Base-by-base conservation (phyloP, 805 yeast species). In the Clavispora carvajalis region DNA sequence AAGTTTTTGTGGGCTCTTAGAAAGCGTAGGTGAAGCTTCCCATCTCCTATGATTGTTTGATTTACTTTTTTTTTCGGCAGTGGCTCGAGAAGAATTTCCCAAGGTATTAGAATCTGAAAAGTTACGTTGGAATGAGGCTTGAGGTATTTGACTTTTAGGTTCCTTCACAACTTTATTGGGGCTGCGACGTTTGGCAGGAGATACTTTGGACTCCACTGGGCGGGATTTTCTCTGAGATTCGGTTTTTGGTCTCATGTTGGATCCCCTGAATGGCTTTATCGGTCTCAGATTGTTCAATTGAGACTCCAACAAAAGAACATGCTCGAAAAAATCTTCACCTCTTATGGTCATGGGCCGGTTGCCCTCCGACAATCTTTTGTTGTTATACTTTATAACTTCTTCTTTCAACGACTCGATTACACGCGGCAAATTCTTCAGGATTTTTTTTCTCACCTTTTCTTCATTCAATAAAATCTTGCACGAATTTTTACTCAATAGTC, bases 401-500 rank as follows among this genome's bases (percentile, higher is more conserved):
- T 46, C 31, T 44, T 73, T 74, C 36, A 91, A 60, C 1, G 69
- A 74, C 4, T 65, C 60, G 8, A 86, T 62, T 0, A 84, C 68
- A 26, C 69, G 66, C 0, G 98, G 98, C 49, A 86, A 65, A 49
- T 76, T 75, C 53, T 79, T 78, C n/a, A 76, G 63, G 7, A 90
- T 69, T 39, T 75, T 74, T 49, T 82, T 82, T 40, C 97, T 67
- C 29, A 80, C 67, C 53, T 74, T 82, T 56, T 89, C 96, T 57
- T 91, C 99, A 42, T 82, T 76, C 42, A 85, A 69, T 43, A 91
- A 65, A 18, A 90, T 82, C 45, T 80, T 82, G 47, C 91, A 90
- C 2, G 89, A 82, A 51, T 84, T 81, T 53, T 85, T 77, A 46
- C 83, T 77, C 34, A 84, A 60, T 33, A 90, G 69, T 46, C 98